Evolutionary conservation across 352 stramenopile species (phyloP), one percentile per base, ranked within the genome.

Genomic region (Phytophthora aleatoria): DNA sequence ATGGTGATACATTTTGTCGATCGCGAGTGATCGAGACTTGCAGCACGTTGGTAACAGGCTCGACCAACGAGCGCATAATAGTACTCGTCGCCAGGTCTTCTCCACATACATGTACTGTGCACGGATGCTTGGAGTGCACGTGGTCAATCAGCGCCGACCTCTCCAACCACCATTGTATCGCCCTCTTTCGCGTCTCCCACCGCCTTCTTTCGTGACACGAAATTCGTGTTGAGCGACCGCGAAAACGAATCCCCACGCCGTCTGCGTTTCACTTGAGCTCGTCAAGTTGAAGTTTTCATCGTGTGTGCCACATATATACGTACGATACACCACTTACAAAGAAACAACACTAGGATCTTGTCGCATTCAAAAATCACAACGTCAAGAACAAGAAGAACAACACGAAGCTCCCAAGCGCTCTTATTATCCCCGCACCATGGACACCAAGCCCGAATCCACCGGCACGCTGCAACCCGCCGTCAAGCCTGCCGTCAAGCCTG

Each of bases 401-500:
- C 20, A 20, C 20, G 33, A 53, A 66, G 7, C 39, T 31, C 7
- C 20, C 28, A 51, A 60, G 35, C 5, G 28, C 12, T 28, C 43
- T 48, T 53, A 39, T 33, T 0, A n/a, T n/a, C 16, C 35, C 24
- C 3, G 4, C 15, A 16, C 41, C 15, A 72, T 72, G 64, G 49
- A 72, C 47, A 10, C 52, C 28, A 67, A 66, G 44, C 50, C 49
- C 9, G 38, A 63, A 13, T 12, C 41, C 35, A 2, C 48, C 42
- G 27, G 38, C 4, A 11, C 39, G 28, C 52, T 31, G 28, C 28
- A 26, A 2, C 36, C 49, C 26, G 50, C 39, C 30, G 16, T 53
- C 15, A 61, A 65, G 43, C 43, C 55, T 7, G 38, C 49, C 26
- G 55, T 20, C 41, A 66, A 65, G 43, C 43, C 55, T 7, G 38